These are phyloP conservation scores for Euphorbia lathyris DNA, from an alignment of 345 rosid genomes.

Conservation along the genomic window DNA sequence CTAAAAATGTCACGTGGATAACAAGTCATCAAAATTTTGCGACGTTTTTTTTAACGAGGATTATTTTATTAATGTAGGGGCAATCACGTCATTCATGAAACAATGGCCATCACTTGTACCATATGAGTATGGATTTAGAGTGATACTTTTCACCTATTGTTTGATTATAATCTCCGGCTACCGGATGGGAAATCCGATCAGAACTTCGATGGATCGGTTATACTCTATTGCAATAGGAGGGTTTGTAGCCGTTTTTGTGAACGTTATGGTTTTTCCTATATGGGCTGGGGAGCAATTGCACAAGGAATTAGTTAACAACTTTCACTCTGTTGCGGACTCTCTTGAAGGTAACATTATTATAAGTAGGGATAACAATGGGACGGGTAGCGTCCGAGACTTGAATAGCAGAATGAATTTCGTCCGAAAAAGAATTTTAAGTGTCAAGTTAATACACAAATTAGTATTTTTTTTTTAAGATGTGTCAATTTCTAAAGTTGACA, in stretches of 20 bases:
- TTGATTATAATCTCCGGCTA: slow-evolving; percentile 60
- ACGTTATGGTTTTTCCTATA: slow-evolving; percentile 53
- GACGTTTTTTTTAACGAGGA: no score
- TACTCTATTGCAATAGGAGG: slow-evolving; percentile 69
- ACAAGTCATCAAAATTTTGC: no score
- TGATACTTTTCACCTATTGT: slow-evolving; percentile 60
- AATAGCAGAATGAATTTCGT: not conserved
- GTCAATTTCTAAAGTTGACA: no score
- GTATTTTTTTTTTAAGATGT: no score
- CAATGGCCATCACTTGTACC: slow-evolving; percentile 59
- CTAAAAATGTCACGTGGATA: no score
- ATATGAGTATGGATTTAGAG: slow-evolving; percentile 65
- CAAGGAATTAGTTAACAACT: slow-evolving; percentile 49
- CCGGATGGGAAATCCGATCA: slow-evolving; percentile 56
- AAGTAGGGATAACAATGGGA: no score
- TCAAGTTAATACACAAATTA: not conserved
- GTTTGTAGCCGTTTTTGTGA: slow-evolving; percentile 57
- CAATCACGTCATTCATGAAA: slow-evolving; percentile 61
- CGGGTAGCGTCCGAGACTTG: no score
- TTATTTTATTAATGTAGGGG: slow-evolving; percentile 34
- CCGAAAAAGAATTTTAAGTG: not conserved
- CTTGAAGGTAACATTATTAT: slow-evolving; percentile 46
- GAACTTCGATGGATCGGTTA: slow-evolving; percentile 57
- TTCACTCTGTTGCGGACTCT: slow-evolving; percentile 48
- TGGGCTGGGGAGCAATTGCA: slow-evolving; percentile 68